A percentile compares a stretch with the other conserved stretches of the same genome.
phyloP scores from a whole-genome alignment of 306 rosid genomes.

The Heteromeles arbutifolia region DNA sequence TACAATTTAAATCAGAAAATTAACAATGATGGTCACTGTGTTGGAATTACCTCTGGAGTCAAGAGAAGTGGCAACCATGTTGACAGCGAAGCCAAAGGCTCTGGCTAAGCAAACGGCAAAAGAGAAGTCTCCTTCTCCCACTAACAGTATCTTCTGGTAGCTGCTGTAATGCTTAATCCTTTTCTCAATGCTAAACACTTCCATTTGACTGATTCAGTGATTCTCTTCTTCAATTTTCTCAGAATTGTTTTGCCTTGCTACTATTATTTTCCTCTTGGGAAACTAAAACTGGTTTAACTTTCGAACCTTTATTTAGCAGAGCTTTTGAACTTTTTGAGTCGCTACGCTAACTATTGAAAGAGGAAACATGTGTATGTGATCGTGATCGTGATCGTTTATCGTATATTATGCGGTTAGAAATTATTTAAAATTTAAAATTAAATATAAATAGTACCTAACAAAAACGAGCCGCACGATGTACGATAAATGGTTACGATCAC shows the following conservation, averaged over 20 bases:
- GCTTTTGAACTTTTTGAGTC: neutral
- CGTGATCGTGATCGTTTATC: too few relatives aligned
- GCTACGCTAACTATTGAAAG: neutral
- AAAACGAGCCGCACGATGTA: too few relatives aligned
- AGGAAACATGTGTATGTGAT: too few relatives aligned
- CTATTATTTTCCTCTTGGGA: neutral
- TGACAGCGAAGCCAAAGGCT: neutral
- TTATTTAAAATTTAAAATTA: too few relatives aligned
- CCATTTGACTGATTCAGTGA: neutral
- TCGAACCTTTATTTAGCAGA: too few relatives aligned
- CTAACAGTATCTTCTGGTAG: neutral
- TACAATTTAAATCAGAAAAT: too few relatives aligned
- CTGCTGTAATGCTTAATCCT: constrained; percentile 3
- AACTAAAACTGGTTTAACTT: neutral
- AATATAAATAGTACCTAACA: too few relatives aligned
- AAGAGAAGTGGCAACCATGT: constrained; percentile 11
- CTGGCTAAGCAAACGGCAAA: constrained; percentile 9
- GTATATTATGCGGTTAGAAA: rapidly evolving
- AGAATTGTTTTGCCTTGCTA: neutral
- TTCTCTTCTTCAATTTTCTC: neutral
- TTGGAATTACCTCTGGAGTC: constrained; percentile 4
- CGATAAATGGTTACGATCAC: too few relatives aligned
- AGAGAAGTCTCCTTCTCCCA: constrained; percentile 22
- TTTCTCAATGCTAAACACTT: neutral
- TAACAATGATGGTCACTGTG: neutral